A percentile compares a stretch with the other conserved stretches of the same genome.
Conservation (phyloP, 1,139 yeast species). For the Suhomyces yuchorum region DNA sequence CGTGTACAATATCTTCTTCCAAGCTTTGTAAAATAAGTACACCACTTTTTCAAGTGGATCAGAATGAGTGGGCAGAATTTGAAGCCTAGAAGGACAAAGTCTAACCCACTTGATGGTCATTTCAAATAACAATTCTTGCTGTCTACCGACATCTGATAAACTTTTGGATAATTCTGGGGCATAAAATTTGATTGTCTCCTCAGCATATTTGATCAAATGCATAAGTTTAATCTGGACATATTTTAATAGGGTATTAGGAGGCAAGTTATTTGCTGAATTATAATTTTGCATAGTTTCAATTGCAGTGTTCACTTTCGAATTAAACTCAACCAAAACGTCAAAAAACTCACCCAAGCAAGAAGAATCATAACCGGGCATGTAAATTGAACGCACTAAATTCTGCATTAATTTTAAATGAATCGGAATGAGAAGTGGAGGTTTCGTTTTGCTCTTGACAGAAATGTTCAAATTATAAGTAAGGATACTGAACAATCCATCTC, state of each 20-base stretch:
- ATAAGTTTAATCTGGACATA: constrained; percentile 26
- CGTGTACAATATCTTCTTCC: constrained; percentile 40
- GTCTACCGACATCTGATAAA: constrained; percentile 32
- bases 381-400: constrained; percentile 39
- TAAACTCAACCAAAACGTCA: constrained; percentile 26
- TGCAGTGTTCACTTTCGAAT: constrained; percentile 13
- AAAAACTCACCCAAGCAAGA: constrained; percentile 34
- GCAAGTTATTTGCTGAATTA: constrained; percentile 2
- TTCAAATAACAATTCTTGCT: constrained; percentile 38
- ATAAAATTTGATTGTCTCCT: constrained; percentile 29
- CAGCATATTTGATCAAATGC: constrained; percentile 30
- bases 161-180: constrained; percentile 32
- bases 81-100: constrained; percentile 35
- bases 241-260: constrained; percentile 6
- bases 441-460: constrained; percentile 21
- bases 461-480: constrained; percentile 33
- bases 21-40: constrained; percentile 37
- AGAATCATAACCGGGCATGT: constrained; percentile 43
- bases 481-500: constrained; percentile 46
- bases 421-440: constrained; percentile 28
- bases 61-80: constrained; percentile 24
- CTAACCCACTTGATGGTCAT: constrained; percentile 45
- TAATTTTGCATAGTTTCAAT: constrained; percentile 3
- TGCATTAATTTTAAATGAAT: constrained; percentile 41
- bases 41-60: constrained; percentile 38